A percentile compares a stretch with the other conserved stretches of the same genome.
Evolutionary conservation across 768 basidiomycete genomes (phyloP).

Genomic region (Cyclocybe aegerita): DNA sequence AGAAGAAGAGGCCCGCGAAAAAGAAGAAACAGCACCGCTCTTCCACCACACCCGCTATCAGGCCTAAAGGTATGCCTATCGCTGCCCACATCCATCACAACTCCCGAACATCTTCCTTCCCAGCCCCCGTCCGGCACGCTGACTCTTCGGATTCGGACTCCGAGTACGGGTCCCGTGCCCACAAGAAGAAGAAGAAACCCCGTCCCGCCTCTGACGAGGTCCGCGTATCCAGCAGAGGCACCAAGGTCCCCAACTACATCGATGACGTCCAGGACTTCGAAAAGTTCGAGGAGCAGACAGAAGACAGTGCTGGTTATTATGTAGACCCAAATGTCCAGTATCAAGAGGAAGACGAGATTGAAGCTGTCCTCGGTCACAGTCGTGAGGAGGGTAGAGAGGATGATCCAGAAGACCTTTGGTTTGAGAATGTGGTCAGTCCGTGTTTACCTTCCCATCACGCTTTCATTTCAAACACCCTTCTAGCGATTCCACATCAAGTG

Average conservation of each 20-base stretch:
- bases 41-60: constrained; percentile 42
- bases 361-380: constrained; percentile 83
- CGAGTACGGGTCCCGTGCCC: constrained; percentile 79
- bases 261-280: constrained; percentile 84
- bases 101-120: constrained; percentile 17
- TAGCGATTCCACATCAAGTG: constrained; percentile 99
- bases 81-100: constrained; percentile 9
- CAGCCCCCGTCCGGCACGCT: constrained; percentile 51
- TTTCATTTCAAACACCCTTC: constrained; percentile 15
- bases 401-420: constrained; percentile 82
- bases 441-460: constrained; percentile 7
- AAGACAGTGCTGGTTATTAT: constrained; percentile 52
- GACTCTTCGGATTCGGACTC: constrained; percentile 80
- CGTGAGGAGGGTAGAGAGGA: constrained; percentile 80
- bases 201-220: constrained; percentile 64
- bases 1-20: constrained; percentile 62
- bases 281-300: constrained; percentile 65
- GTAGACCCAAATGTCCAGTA: constrained; percentile 50
- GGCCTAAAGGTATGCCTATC: constrained; percentile 55
- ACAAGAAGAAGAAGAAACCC: constrained; percentile 80
- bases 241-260: constrained; percentile 80
- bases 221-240: constrained; percentile 74
- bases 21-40: constrained; percentile 59
- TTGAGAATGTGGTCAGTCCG: constrained; percentile 75
- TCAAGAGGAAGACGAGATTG: constrained; percentile 86